Conservation (phyloP, 129 eudicot genomes). For the Silybum marianum region DNA sequence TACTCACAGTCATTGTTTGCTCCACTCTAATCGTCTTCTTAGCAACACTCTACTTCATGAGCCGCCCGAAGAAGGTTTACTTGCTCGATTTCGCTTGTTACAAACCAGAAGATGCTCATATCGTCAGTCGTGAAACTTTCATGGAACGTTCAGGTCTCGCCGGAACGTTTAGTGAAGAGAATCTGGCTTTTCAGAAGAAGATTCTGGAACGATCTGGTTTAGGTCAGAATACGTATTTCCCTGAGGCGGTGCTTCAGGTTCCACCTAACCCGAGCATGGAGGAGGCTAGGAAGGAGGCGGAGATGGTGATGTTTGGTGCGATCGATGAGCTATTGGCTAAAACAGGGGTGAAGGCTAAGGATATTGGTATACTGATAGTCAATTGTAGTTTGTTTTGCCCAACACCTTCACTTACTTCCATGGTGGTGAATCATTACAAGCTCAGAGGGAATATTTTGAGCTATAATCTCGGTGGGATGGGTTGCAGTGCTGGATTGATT, state of each 20-base stretch:
- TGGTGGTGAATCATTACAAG: constrained; percentile 68
- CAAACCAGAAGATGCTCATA: constrained; percentile 23
- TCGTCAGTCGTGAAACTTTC: constrained; percentile 25
- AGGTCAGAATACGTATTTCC: constrained; percentile 77
- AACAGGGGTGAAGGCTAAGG: constrained; percentile 66
- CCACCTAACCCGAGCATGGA: constrained; percentile 76
- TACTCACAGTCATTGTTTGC: constrained; percentile 17
- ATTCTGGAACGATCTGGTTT: constrained; percentile 81
- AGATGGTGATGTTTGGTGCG: constrained; percentile 88
- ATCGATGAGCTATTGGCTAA: constrained; percentile 65
- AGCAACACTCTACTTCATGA: constrained; percentile 47
- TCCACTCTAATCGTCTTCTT: constrained; percentile 36
- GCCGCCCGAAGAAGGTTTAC: constrained; percentile 40
- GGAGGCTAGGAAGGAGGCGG: constrained; percentile 85
- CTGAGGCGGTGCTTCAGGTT: constrained; percentile 61
- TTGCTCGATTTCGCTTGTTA: constrained; percentile 49
- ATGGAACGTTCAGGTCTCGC: constrained; percentile 16
- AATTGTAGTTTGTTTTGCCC: constrained; percentile 60
- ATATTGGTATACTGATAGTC: constrained; percentile 64
- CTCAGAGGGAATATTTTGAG: constrained; percentile 63
- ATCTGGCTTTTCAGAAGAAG: constrained; percentile 50
- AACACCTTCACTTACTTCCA: constrained; percentile 45
- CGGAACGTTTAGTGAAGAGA: constrained; percentile 27
- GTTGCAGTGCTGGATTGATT: constrained; percentile 74
- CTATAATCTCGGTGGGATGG: constrained; percentile 78